Evolutionary conservation across 208 protist genomes (phyloP).

Genomic region (Entamoeba invadens): DNA sequence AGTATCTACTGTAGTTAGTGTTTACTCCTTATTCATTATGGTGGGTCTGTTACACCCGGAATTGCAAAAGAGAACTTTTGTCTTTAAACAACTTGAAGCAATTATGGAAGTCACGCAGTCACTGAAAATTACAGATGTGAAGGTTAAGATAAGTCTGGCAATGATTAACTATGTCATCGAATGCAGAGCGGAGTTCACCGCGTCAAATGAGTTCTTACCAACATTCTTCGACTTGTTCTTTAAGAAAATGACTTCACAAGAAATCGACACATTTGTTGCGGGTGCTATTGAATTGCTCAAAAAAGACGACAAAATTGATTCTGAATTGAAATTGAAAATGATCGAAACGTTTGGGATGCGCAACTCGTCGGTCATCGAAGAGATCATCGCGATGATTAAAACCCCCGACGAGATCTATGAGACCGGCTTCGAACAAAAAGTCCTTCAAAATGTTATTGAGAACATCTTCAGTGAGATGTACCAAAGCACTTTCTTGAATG

Average conservation of each 20-base stretch:
- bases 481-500: neutral
- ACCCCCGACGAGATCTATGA: neutral
- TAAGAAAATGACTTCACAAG: neutral
- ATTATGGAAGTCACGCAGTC: too few relatives aligned
- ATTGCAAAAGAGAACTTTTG: too few relatives aligned
- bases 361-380: neutral
- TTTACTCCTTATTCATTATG: too few relatives aligned
- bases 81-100: too few relatives aligned
- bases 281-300: neutral
- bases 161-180: too few relatives aligned
- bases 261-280: neutral
- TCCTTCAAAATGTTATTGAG: neutral
- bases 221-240: neutral
- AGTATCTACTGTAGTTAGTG: too few relatives aligned
- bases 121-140: too few relatives aligned
- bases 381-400: neutral
- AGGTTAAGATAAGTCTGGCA: too few relatives aligned
- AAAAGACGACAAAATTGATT: neutral
- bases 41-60: too few relatives aligned
- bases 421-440: neutral
- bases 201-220: neutral
- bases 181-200: neutral
- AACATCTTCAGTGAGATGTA: neutral
- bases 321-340: neutral
- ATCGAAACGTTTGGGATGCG: neutral